Evolutionary conservation across 2,329 filamentous ascomycete species (phyloP), one percentile per base, ranked within the genome.

Genomic region (Sclerotinia spermophila): DNA sequence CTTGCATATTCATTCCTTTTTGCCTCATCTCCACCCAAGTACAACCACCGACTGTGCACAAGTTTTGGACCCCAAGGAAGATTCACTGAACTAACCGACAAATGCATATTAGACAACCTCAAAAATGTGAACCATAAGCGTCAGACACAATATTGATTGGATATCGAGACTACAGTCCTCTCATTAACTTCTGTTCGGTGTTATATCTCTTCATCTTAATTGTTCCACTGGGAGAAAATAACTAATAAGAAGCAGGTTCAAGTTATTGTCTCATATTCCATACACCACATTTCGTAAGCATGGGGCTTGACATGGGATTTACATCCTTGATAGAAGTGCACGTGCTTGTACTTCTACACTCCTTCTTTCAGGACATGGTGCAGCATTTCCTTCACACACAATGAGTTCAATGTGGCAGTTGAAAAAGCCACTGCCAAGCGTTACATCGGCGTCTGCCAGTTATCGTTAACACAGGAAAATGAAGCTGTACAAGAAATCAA

Each of bases 1-100:
- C 53, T 67, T 67, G 65, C 51, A 56, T 67, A 59, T 59, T 44
- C 21, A 59, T 59, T 44, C 21, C 51, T 40, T 30, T 55, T 66
- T 35, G 33, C 58, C 58, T 65, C 30, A n/a, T 42, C 44, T 42
- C 53, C 19, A 55, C 67, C 67, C 58, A 60, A 64, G 45, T 69
- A 40, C 58, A 33, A 45, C 48, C 48, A 53, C 27, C 40, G 40
- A 42, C n/a, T 53, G 48, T n/a, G 48, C n/a, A 53, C 48, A 4
- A 48, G 24, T 53, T 55, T 30, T 66, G 30, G 48, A 44, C 59
- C 60, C 60, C 60, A 55, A 30, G 27, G 24, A 42, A 27, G n/a
- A n/a, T 65, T 65, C 45, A 5, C n/a, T 19, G 45, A 65, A 51
- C 24, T 33, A 40, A 53, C 17, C 35, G 13, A 53, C 33, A 53